Evolutionary conservation across 352 stramenopile species (phyloP).

Genomic region (Elongisporangium anandrum): DNA sequence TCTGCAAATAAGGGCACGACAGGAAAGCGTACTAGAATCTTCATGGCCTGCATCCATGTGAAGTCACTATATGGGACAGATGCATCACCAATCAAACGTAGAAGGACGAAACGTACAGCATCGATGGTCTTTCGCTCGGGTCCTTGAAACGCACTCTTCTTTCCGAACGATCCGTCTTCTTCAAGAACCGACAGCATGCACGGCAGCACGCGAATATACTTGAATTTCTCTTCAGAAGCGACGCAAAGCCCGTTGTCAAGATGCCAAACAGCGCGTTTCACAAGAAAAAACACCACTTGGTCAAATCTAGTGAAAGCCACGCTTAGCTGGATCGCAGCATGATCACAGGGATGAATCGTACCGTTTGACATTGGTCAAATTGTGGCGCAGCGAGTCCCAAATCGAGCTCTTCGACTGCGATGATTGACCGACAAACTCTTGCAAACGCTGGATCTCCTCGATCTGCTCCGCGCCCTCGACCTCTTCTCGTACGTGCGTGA

Average conservation of each 20-base stretch:
- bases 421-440: conserved; percentile 59
- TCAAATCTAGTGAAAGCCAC: conserved; percentile 36
- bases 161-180: conserved; percentile 18
- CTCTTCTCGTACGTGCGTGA: conserved; percentile 35
- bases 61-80: neutral
- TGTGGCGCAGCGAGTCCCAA: conserved; percentile 53
- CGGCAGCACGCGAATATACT: conserved; percentile 45
- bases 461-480: conserved; percentile 31
- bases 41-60: conserved; percentile 20
- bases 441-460: conserved; percentile 47
- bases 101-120: conserved; percentile 26
- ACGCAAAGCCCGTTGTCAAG: conserved; percentile 34
- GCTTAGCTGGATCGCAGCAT: neutral
- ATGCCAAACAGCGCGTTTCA: conserved; percentile 43
- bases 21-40: conserved; percentile 34
- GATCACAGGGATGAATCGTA: too few species aligned
- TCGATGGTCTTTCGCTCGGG: conserved; percentile 54
- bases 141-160: conserved; percentile 20
- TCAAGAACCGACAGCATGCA: conserved; percentile 47
- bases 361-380: conserved; percentile 67
- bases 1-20: conserved; percentile 51
- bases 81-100: neutral
- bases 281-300: conserved; percentile 50
- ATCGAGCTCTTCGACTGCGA: conserved; percentile 52
- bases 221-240: conserved; percentile 35